Evolutionary conservation across 2,329 filamentous ascomycete genomes (phyloP).

Genomic region (Fusarium denticulatum): DNA sequence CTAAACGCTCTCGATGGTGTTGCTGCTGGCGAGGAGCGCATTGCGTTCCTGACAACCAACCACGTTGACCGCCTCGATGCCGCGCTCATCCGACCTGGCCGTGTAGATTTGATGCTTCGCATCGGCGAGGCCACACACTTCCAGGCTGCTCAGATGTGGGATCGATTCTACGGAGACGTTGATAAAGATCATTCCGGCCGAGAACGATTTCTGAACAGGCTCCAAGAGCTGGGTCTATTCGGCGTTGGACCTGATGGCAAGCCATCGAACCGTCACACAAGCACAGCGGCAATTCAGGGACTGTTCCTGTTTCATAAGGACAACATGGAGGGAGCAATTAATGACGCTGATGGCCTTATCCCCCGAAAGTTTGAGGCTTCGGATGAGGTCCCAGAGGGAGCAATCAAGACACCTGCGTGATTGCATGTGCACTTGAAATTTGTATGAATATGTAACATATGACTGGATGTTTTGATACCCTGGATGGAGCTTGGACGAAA

Average conservation of each 20-base stretch:
- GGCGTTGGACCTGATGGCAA: slow-evolving; percentile 62
- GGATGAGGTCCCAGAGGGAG: slow-evolving; percentile 48
- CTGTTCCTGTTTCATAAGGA: slow-evolving; percentile 96
- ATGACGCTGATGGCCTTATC: slow-evolving; percentile 76
- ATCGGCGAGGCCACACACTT: slow-evolving; percentile 88
- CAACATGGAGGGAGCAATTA: slow-evolving; percentile 85
- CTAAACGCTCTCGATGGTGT: slow-evolving; percentile 89
- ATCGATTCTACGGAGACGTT: slow-evolving; percentile 90
- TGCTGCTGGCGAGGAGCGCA: slow-evolving; percentile 92
- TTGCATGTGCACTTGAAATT: background rate
- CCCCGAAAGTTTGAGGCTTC: slow-evolving; percentile 65
- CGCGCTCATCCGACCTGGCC: slow-evolving; percentile 87
- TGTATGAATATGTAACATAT: slow-evolving; percentile 26
- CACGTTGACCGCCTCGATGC: slow-evolving; percentile 90
- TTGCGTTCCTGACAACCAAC: slow-evolving; percentile 95
- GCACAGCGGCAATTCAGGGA: slow-evolving; percentile 92
- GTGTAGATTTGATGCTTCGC: slow-evolving; percentile 91
- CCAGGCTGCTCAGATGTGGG: slow-evolving; percentile 90
- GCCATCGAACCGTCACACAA: slow-evolving; percentile 67
- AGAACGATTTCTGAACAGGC: slow-evolving; percentile 74
- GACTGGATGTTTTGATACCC: slow-evolving; percentile 34
- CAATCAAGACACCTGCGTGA: slow-evolving; percentile 55
- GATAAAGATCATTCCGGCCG: slow-evolving; percentile 72
- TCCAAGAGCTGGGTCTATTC: slow-evolving; percentile 77
- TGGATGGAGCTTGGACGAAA: slow-evolving; percentile 2